Conservation (phyloP, 164 flowering plant genomes). For the Vitis vinifera region DNA sequence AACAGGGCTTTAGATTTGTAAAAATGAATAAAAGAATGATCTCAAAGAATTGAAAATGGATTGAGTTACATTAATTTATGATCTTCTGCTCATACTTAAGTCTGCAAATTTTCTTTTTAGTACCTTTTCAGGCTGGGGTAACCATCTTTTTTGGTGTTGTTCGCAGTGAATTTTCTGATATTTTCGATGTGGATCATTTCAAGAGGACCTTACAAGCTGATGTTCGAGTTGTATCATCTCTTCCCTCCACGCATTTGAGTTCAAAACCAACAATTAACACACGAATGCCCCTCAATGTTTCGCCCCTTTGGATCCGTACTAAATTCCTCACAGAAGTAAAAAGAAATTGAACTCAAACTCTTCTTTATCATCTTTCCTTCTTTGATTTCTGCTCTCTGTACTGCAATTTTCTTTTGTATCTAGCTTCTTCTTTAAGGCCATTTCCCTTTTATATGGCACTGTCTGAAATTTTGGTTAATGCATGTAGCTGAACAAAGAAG, state of each 20-base stretch:
- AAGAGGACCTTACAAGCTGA: constrained; percentile 50
- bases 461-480: background rate
- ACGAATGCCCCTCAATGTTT: constrained; percentile 38
- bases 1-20: background rate
- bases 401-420: background rate
- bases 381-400: no score
- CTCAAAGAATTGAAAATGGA: no score
- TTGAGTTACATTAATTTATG: no score
- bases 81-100: no score
- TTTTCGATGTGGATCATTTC: constrained; percentile 69
- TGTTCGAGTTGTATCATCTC: constrained; percentile 60
- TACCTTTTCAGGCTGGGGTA: no score
- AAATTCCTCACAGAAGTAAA: constrained; percentile 46
- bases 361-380: no score
- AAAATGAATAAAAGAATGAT: no score
- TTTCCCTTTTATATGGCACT: no score
- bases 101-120: no score
- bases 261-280: constrained; percentile 31
- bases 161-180: constrained; percentile 66
- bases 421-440: background rate
- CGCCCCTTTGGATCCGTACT: constrained; percentile 52
- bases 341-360: background rate
- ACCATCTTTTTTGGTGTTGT: background rate
- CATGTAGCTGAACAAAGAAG: constrained; percentile 58
- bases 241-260: constrained; percentile 53